Evolutionary conservation across 768 basidiomycete genomes (phyloP), one percentile per base, ranked within the genome.

Genomic region (Pholiota conissans): DNA sequence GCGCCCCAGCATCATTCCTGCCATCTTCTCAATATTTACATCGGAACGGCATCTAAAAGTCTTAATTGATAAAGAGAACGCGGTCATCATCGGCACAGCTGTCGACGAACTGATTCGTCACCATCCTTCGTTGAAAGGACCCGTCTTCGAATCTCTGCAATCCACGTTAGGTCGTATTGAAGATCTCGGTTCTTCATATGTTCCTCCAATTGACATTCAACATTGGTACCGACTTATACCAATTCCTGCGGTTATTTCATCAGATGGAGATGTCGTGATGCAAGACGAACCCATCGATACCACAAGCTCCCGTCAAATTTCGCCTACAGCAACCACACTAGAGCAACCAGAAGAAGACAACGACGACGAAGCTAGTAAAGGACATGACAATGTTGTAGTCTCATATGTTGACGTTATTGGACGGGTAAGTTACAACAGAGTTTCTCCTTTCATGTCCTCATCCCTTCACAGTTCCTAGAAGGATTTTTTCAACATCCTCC

Each of bases 51-150:
- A 94, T 69, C 77, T 93, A 59, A 90, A 92, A 62, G 80, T 92
- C 26, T 78, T 97, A 16, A 84, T 90, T 48, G 97, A 98, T 66
- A 93, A 95, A 68, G 97, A 98, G 69, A 94, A 95, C 64, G 89
- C 93, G 3, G 87, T 90, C 20, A 75, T 93, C 52, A 85, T 98
- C 55, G 97, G 97, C 4, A 89, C 89, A 3, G 85, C 91, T 22
- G 83, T 98, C 22, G 97, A 99, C 65, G 97, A 99, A 68, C 87
- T 99, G 57, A 88, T 96, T 58, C 86, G 97, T 5, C 97, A 99
- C 67, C 97, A 99, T 71, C 97, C 97, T 3, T 79, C 83, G 1
- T 78, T 99, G 47, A 96, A 93, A 69, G 70, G 81, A 1, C 72
- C 87, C 22, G 87, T 98, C 14, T 91, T 96, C 61, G 85, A 90